Conservation (phyloP, 2,329 filamentous ascomycete species). For the Alternaria arbusti region DNA sequence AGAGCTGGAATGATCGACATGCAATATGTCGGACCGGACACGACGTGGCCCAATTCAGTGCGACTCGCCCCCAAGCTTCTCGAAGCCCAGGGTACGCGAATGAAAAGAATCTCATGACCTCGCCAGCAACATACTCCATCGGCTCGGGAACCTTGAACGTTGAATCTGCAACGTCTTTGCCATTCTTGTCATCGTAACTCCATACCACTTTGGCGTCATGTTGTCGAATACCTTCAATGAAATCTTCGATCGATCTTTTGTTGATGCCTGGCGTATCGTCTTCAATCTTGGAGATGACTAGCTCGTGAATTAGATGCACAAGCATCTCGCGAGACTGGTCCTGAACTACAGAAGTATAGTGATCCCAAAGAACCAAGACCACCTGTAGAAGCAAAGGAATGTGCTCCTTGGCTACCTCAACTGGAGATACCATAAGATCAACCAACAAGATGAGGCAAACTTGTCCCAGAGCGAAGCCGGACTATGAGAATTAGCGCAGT, state of each 20-base stretch:
- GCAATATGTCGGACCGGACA: slow-evolving; percentile 94
- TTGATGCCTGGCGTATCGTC: slow-evolving; percentile 70
- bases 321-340: slow-evolving; percentile 98
- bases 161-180: slow-evolving; percentile 70
- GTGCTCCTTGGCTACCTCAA: slow-evolving; percentile 78
- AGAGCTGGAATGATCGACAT: slow-evolving; percentile 96
- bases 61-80: slow-evolving; percentile 88
- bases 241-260: slow-evolving; percentile 80
- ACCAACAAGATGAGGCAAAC: slow-evolving; percentile 92
- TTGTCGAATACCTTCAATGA: slow-evolving; percentile 84
- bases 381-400: slow-evolving; percentile 89
- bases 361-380: slow-evolving; percentile 93
- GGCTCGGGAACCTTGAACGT: slow-evolving; percentile 81
- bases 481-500: slow-evolving; percentile 46
- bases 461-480: slow-evolving; percentile 90
- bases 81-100: slow-evolving; percentile 84
- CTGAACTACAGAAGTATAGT: slow-evolving; percentile 92
- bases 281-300: slow-evolving; percentile 81
- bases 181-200: slow-evolving; percentile 92
- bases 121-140: slow-evolving; percentile 83
- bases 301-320: slow-evolving; percentile 93
- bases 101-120: slow-evolving; percentile 85
- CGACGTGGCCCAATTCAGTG: slow-evolving; percentile 93
- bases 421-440: slow-evolving; percentile 92
- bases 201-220: slow-evolving; percentile 87